Percentiles rank a stretch among this genome's conserved stretches.
Conservation (phyloP, 1,139 yeast species). For the Lipomyces yarrowii region DNA sequence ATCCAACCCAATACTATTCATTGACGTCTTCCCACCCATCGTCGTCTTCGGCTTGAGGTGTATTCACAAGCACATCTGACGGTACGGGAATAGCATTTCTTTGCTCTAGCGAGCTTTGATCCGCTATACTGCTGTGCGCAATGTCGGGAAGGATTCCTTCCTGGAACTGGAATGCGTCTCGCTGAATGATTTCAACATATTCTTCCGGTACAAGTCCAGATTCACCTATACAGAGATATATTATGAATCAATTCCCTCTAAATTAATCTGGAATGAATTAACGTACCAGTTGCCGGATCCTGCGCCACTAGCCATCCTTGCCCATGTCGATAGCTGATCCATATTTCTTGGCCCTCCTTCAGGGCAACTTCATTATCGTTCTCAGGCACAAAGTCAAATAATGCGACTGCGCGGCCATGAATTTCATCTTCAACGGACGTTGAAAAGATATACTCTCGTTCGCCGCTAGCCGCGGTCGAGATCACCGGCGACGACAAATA, state of each 20-base stretch:
- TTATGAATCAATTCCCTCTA: neutral
- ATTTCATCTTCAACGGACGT: slow-evolving; percentile 44
- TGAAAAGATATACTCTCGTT: slow-evolving; percentile 26
- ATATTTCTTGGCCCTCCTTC: slow-evolving; percentile 77
- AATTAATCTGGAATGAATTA: neutral
- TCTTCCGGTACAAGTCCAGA: slow-evolving; percentile 97
- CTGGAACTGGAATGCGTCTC: slow-evolving; percentile 30
- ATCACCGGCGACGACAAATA: slow-evolving; percentile 24
- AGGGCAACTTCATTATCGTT: slow-evolving; percentile 88
- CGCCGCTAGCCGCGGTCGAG: slow-evolving; percentile 21
- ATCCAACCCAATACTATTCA: slow-evolving; percentile 1
- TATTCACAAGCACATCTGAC: neutral
- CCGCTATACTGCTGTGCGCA: neutral
- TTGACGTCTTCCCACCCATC: slow-evolving; percentile 27
- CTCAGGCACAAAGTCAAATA: slow-evolving; percentile 89
- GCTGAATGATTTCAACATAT: slow-evolving; percentile 64
- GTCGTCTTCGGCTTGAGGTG: slow-evolving; percentile 2
- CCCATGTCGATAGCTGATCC: slow-evolving; percentile 90
- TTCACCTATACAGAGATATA: slow-evolving; percentile 50
- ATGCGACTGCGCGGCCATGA: slow-evolving; percentile 72
- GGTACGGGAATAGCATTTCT: neutral
- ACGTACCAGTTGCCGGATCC: slow-evolving; percentile 56
- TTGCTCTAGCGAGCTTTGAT: neutral
- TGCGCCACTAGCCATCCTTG: slow-evolving; percentile 99
- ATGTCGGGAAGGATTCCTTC: neutral